Evolutionary conservation across 805 yeast genomes (phyloP), one percentile per base, ranked within the genome.

Genomic region (Saccharomycopsis guyanensis): DNA sequence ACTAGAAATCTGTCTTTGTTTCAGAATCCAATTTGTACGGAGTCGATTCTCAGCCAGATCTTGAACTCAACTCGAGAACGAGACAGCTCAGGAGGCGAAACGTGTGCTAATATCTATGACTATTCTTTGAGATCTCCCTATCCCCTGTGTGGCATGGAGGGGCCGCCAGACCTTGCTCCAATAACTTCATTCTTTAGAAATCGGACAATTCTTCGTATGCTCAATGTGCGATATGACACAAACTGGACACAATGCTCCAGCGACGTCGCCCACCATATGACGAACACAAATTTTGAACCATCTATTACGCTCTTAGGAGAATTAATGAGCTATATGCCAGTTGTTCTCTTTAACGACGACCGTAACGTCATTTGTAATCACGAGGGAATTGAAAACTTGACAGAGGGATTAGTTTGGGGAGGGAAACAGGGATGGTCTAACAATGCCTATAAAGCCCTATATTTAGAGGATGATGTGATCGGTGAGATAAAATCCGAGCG

Each of bases 331-430:
- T 57, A 75, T 23, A 52, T 65, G 16, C 80, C 78, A 10, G 64
- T 85, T 8, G 57, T 80, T 53, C 63, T 84, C 49, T 80, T 82
- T 62, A 75, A 76, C 53, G 94, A 93, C 13, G 82, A 78, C 53
- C 70, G 74, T 53, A 93, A 85, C 60, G 70, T 80, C 40, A 78
- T 85, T 42, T 85, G 94, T 65, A 84, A 84, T 58, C 69, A 73
- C 54, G 45, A 72, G 12, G 86, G 89, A 6, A 75, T 80, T 4
- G 86, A 81, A 56, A 62, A 65, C 53, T 60, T 82, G 62, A 73
- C 83, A 33, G 61, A 69, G 13, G 64, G 71, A 43, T 56, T 84
- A 59, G 62, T 62, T 6, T 78, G 84, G 78, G 20, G 32, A n/a
- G 36, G 36, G 59, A 45, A 58, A 3, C 57, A 40, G 4, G 72